Base-by-base conservation (phyloP, 331 rosid species). In the Pyrus hybrid region DNA sequence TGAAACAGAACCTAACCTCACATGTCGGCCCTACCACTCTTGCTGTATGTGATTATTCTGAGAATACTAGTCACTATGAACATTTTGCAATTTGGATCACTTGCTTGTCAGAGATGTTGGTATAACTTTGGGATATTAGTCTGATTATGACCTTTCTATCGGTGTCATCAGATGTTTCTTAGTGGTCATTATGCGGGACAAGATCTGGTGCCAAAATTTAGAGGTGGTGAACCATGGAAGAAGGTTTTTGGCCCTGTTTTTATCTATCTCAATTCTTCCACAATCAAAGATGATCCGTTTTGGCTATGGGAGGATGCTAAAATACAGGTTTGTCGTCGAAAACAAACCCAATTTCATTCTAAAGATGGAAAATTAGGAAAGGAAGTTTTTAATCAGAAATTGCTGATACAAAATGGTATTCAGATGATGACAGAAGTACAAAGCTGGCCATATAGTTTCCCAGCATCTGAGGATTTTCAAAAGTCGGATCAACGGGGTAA, bases 211-310 rank as follows among this genome's bases (percentile, higher is more conserved):
- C 87, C 91, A 4, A 90, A 91, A 82, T 77, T 91, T 51, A 85
- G 87, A 23, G 90, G 89, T 0, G 82, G 87, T 10, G 99, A 94
- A 57, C 80, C 89, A 2, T 94, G 97, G 97, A 94, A 94, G 83
- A 94, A 94, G 76, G 97, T 94, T 43, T 94, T 91, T 21, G 99
- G 99, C 17, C 98, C 98, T 67, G 76, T 88, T 32, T 94, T 91
- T 72, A 79, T 94, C 14, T 91, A 90, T 81, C 83, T 94, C 16
- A 94, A 91, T 73, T 75, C 84, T 75, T 67, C 82, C 5, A 61
- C 75, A 32, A 71, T 75, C 32, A 78, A 49, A 63, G 81, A 80
- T 13, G 86, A 84, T 77, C 83, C 88, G 4, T 71, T 87, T 26
- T 53, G 3, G 64, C 85, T 90, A 7, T 92, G 99, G 96, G 91